These are phyloP conservation scores for Saururus chinensis DNA, from an alignment of 164 flowering plant species.

Conservation along the genomic window DNA sequence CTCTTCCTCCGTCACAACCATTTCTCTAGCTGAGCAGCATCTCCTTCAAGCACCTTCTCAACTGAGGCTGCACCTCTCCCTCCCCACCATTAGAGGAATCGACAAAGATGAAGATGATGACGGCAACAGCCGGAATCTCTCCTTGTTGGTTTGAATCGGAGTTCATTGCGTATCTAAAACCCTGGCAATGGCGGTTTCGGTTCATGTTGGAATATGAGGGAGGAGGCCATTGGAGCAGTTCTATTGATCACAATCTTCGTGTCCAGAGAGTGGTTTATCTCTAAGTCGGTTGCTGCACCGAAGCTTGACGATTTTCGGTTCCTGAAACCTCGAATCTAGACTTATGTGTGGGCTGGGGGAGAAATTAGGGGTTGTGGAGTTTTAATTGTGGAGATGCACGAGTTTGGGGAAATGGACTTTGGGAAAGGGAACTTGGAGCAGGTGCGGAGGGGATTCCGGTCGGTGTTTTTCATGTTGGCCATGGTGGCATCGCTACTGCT, in stretches of 20 bases:
- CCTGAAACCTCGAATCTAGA: neutral
- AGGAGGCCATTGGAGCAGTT: neutral
- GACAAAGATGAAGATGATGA: neutral
- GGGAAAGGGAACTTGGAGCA: conserved; percentile 52
- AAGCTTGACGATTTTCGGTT: neutral
- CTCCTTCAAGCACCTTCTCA: too few species aligned
- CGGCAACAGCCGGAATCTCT: neutral
- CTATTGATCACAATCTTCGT: neutral
- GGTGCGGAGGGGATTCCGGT: conserved; percentile 42
- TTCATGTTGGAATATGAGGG: neutral
- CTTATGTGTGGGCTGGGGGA: neutral
- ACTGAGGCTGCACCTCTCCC: neutral
- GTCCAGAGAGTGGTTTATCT: neutral
- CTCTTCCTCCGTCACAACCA: too few species aligned
- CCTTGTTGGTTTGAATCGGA: neutral
- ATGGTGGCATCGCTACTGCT: conserved; percentile 70
- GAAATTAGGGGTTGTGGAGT: too few species aligned
- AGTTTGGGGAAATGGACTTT: conserved; percentile 16
- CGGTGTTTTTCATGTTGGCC: conserved; percentile 69
- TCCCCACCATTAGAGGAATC: neutral
- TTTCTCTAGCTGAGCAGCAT: too few species aligned
- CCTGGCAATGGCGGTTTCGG: neutral
- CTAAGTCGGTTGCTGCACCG: neutral
- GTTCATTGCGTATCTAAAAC: too few species aligned
- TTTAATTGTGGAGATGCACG: too few species aligned